These are phyloP conservation scores for Marasmius sp. DNA, from an alignment of 1,284 basidiomycete species.

Conservation along the genomic window DNA sequence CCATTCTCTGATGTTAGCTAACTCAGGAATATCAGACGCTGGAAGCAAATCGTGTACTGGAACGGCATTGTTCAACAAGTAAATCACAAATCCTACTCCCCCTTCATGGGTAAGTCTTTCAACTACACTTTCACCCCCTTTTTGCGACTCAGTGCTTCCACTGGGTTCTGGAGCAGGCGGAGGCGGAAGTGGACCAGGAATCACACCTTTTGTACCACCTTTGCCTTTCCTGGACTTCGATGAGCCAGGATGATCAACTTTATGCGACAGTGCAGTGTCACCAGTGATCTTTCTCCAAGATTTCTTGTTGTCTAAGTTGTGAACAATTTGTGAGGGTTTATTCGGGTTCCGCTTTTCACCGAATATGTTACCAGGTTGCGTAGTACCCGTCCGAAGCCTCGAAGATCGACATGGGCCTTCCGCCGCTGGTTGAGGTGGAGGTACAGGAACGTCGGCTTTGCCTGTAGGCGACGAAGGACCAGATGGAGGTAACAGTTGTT, in stretches of 20 bases:
- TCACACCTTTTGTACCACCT: not conserved
- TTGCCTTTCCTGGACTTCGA: not conserved
- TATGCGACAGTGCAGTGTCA: not conserved
- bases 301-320: not conserved
- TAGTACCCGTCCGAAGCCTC: not conserved
- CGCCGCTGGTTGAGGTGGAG: not conserved
- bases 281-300: not conserved
- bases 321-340: not conserved
- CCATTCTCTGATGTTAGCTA: not conserved
- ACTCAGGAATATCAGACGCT: not conserved
- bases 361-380: not conserved
- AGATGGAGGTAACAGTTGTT: too few species aligned
- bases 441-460: too few species aligned
- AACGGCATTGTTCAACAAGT: not conserved
- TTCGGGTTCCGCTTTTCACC: not conserved
- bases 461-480: too few species aligned
- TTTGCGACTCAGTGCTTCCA: not conserved
- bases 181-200: not conserved
- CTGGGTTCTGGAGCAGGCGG: not conserved
- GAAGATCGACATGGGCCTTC: not conserved
- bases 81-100: slow-evolving; percentile 6
- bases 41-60: not conserved
- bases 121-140: not conserved
- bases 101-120: slow-evolving; percentile 6
- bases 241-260: not conserved